phyloP scores from a whole-genome alignment of 768 basidiomycete genomes.

The Galerina sulciceps region DNA sequence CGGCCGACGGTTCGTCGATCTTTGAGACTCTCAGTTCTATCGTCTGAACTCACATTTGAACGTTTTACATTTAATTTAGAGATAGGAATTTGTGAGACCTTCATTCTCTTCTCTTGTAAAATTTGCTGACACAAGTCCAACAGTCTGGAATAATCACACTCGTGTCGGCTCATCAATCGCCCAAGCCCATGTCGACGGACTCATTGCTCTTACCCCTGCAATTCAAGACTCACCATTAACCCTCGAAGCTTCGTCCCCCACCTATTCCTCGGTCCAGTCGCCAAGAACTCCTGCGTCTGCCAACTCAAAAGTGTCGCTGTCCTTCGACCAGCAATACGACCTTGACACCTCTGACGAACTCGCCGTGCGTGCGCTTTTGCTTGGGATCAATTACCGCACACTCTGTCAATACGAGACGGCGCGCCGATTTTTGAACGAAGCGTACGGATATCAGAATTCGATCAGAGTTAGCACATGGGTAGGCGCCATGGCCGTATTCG shows the following conservation, averaged over 20 bases:
- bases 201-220: constrained; percentile 52
- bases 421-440: constrained; percentile 56
- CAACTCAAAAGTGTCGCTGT: constrained; percentile 29
- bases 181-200: constrained; percentile 60
- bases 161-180: constrained; percentile 60
- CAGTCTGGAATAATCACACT: constrained; percentile 83
- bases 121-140: neutral
- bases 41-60: neutral
- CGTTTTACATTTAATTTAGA: constrained; percentile 42
- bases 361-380: constrained; percentile 67
- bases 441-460: constrained; percentile 41
- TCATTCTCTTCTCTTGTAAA: neutral
- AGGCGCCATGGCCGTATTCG: constrained; percentile 66
- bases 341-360: constrained; percentile 75
- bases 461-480: constrained; percentile 70
- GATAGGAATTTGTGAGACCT: constrained; percentile 66
- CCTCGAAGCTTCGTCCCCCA: constrained; percentile 6
- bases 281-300: constrained; percentile 9
- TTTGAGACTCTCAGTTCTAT: neutral
- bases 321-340: constrained; percentile 30
- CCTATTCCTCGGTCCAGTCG: neutral
- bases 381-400: constrained; percentile 70
- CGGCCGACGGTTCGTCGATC: constrained; percentile 62
- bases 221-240: neutral
- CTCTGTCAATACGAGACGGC: constrained; percentile 47